These are phyloP conservation scores for Diaporthe sp. DNA, from an alignment of 2,329 filamentous ascomycete genomes.

Conservation along the genomic window DNA sequence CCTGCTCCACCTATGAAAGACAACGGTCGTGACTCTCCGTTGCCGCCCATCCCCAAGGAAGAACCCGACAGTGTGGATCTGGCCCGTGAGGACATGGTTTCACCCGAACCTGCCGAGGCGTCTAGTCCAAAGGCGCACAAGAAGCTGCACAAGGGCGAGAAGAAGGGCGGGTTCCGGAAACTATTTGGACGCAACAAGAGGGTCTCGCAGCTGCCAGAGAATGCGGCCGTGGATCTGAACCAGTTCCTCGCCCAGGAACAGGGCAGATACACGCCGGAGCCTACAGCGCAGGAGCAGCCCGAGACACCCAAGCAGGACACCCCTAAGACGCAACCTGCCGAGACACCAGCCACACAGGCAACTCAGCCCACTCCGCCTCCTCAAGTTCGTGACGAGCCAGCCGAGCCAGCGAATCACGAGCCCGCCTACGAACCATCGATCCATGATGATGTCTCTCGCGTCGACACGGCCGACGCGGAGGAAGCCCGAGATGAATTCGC, in stretches of 20 bases:
- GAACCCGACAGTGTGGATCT: slow-evolving; percentile 52
- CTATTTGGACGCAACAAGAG: slow-evolving; percentile 76
- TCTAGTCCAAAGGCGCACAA: slow-evolving; percentile 63
- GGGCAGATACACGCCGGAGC: slow-evolving; percentile 28
- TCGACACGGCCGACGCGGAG: slow-evolving; percentile 70
- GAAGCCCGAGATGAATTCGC: slow-evolving; percentile 74
- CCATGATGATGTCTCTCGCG: slow-evolving; percentile 68
- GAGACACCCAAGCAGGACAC: slow-evolving; percentile 40
- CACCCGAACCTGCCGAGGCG: slow-evolving; percentile 54
- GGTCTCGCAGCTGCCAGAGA: slow-evolving; percentile 68
- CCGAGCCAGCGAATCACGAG: slow-evolving; percentile 45
- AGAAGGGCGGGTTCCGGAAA: slow-evolving; percentile 70
- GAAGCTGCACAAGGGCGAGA: slow-evolving; percentile 47
- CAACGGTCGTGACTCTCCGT: slow-evolving; percentile 54
- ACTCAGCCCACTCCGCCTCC: slow-evolving; percentile 41
- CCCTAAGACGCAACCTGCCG: slow-evolving; percentile 16
- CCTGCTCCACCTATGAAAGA: slow-evolving; percentile 33
- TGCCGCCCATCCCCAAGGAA: slow-evolving; percentile 57
- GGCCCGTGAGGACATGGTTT: slow-evolving; percentile 54
- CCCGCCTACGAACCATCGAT: slow-evolving; percentile 60
- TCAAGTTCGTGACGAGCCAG: slow-evolving; percentile 45
- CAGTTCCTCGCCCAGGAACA: slow-evolving; percentile 62
- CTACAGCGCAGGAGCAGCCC: slow-evolving; percentile 11
- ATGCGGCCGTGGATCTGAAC: slow-evolving; percentile 65
- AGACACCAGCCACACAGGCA: slow-evolving; percentile 17